phyloP scores from a whole-genome alignment of 176 grass and related monocot genomes.

The Aegilops tauschii region DNA sequence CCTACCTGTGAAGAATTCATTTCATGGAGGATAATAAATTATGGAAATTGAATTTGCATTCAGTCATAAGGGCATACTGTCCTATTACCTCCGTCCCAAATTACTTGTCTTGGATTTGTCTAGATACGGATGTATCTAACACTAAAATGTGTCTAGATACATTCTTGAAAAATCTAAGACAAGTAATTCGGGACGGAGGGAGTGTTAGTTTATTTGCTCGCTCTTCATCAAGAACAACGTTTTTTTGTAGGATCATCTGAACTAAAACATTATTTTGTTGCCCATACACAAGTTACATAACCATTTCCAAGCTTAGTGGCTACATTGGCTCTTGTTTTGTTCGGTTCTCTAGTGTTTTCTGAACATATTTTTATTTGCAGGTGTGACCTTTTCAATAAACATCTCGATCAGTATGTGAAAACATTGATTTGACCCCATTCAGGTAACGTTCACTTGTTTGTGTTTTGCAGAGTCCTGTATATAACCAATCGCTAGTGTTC shows the following conservation, averaged over 20 bases:
- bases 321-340: background rate
- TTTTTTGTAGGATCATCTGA: background rate
- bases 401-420: constrained; percentile 70
- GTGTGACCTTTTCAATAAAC: constrained; percentile 74
- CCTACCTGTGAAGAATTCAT: background rate
- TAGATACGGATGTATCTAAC: too few species aligned
- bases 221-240: background rate
- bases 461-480: background rate
- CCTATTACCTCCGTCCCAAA: background rate
- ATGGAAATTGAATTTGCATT: background rate
- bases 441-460: constrained; percentile 10
- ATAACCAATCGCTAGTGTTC: background rate
- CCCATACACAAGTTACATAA: background rate
- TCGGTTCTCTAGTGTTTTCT: background rate
- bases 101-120: too few species aligned
- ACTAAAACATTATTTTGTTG: background rate
- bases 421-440: constrained; percentile 49
- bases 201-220: background rate
- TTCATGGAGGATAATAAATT: background rate
- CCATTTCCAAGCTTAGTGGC: background rate
- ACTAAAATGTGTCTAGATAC: too few species aligned
- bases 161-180: too few species aligned
- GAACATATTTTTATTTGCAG: constrained; percentile 28
- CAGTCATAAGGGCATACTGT: background rate
- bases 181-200: too few species aligned